These are phyloP conservation scores for Clavaria fumosa DNA, from an alignment of 768 basidiomycete species.

Conservation along the genomic window DNA sequence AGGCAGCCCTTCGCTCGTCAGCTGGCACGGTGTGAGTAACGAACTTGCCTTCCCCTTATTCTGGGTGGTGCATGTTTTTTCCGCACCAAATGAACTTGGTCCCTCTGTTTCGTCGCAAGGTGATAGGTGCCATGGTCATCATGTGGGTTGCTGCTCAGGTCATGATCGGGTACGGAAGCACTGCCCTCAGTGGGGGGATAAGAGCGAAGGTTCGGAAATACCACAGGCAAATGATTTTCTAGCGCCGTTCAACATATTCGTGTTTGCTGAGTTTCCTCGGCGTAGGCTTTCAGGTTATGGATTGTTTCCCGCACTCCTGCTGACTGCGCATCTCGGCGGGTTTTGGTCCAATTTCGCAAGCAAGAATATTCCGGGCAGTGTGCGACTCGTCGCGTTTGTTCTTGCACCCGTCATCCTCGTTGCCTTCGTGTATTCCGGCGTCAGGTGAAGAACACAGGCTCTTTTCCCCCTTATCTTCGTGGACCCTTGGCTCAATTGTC, in stretches of 20 bases:
- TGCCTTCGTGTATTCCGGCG: constrained; percentile 28
- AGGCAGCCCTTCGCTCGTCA: constrained; percentile 40
- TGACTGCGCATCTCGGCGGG: constrained; percentile 57
- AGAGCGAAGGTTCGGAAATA: constrained; percentile 80
- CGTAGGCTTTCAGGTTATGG: constrained; percentile 58
- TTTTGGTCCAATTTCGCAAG: constrained; percentile 48
- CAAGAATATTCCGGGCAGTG: constrained; percentile 19
- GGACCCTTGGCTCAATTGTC: too few relatives aligned
- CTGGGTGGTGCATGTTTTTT: not conserved
- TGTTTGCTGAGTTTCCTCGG: constrained; percentile 1
- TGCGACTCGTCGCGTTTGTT: constrained; percentile 36
- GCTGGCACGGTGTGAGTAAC: constrained; percentile 58
- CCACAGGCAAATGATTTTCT: constrained; percentile 37
- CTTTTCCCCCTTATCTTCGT: too few relatives aligned
- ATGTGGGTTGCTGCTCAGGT: constrained; percentile 48
- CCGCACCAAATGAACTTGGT: not conserved
- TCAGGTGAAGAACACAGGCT: too few relatives aligned
- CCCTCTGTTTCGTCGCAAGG: constrained; percentile 20
- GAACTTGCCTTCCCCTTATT: not conserved
- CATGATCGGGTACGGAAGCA: constrained; percentile 66
- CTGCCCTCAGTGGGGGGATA: constrained; percentile 50
- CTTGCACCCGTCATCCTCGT: constrained; percentile 37
- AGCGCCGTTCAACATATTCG: constrained; percentile 1
- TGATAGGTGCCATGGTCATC: constrained; percentile 47
- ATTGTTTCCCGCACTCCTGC: constrained; percentile 41